A percentile compares a stretch with the other conserved stretches of the same genome.
These are phyloP conservation scores for Colletotrichum salicis DNA, from an alignment of 2,329 filamentous ascomycete species.

Conservation along the genomic window DNA sequence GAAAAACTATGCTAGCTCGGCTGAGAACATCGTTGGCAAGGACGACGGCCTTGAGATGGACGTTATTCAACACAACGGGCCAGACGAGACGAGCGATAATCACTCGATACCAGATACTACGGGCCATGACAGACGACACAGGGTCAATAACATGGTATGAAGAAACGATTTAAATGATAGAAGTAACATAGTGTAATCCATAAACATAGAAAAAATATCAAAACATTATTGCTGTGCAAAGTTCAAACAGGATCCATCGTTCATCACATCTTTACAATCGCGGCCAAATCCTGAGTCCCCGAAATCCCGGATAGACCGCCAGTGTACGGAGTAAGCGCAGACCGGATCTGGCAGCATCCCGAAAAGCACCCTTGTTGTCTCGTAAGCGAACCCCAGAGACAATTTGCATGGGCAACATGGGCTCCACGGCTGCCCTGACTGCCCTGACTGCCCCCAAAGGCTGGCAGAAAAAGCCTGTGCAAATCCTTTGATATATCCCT, in stretches of 20 bases:
- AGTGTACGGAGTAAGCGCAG: not conserved
- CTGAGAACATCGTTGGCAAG: constrained; percentile 16
- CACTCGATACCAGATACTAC: constrained; percentile 3
- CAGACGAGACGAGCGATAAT: not conserved
- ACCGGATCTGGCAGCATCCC: not conserved
- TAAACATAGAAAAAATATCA: not conserved
- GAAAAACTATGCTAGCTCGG: constrained; percentile 13
- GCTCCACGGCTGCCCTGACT: not conserved
- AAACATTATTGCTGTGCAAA: not conserved
- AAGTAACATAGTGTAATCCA: not conserved
- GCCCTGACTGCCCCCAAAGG: not conserved
- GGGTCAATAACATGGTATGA: not conserved
- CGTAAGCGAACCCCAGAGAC: not conserved
- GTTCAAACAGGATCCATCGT: not conserved
- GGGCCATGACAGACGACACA: not conserved
- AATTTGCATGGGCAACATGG: not conserved
- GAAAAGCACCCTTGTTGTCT: not conserved
- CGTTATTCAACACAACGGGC: not conserved
- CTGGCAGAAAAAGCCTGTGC: not conserved
- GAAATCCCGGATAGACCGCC: not conserved
- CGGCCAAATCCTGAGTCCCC: not conserved
- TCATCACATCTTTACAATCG: not conserved
- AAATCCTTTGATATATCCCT: not conserved
- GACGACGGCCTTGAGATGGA: constrained; percentile 23
- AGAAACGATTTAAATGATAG: not conserved